Conservation (phyloP, 495 filamentous ascomycete species). For the Penicillium coprophilum region DNA sequence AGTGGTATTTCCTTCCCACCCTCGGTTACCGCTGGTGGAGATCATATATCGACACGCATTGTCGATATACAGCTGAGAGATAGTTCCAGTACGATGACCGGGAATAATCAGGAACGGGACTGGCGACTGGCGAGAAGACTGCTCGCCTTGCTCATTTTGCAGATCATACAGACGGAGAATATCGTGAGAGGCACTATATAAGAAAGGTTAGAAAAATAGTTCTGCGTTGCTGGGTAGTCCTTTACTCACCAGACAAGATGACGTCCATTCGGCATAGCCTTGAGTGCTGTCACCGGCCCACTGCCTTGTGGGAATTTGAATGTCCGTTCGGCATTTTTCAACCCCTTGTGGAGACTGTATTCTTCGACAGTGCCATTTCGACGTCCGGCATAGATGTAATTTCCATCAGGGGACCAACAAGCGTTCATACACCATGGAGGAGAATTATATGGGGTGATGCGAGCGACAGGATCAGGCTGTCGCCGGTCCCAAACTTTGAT, state of each 20-base stretch:
- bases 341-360: conserved; percentile 82
- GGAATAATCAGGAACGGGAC: conserved; percentile 94
- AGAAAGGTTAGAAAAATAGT: conserved; percentile 10
- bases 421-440: conserved; percentile 98
- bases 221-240: neutral
- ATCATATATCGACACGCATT: conserved; percentile 88
- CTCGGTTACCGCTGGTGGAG: conserved; percentile 83
- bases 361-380: conserved; percentile 95
- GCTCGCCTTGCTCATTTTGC: conserved; percentile 61
- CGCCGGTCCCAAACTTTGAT: conserved; percentile 91
- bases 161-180: conserved; percentile 92
- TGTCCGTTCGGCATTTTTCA: conserved; percentile 69
- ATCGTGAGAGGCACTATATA: conserved; percentile 77
- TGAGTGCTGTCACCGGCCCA: conserved; percentile 81
- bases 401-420: conserved; percentile 96
- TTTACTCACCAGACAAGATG: conserved; percentile 79
- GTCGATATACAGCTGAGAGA: conserved; percentile 79
- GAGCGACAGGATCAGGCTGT: conserved; percentile 70
- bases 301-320: conserved; percentile 90
- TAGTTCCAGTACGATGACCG: conserved; percentile 88
- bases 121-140: conserved; percentile 66
- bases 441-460: conserved; percentile 68
- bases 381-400: conserved; percentile 90
- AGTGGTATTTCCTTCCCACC: conserved; percentile 92
- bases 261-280: conserved; percentile 88